Conservation (phyloP, 805 yeast species). For the Torulaspora delbrueckii region DNA sequence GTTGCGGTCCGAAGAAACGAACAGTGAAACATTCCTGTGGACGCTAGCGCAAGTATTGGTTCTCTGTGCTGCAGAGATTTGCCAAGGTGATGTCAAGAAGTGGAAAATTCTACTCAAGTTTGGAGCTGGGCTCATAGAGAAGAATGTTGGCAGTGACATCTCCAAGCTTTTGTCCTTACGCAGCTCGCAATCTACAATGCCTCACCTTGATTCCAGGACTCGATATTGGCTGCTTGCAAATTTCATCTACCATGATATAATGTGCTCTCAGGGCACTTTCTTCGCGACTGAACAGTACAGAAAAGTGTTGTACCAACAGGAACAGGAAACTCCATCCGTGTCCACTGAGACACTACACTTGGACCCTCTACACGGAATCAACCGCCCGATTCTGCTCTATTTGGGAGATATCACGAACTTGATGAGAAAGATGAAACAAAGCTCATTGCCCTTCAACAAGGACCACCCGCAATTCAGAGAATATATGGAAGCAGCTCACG, state of each 20-base stretch:
- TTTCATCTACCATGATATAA: slow-evolving; percentile 75
- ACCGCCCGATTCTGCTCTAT: slow-evolving; percentile 59
- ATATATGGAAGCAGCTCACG: slow-evolving; percentile 18
- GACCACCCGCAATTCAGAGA: slow-evolving; percentile 15
- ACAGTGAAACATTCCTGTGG: slow-evolving; percentile 12
- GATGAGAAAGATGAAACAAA: slow-evolving; percentile 47
- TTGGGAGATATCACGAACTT: slow-evolving; percentile 65
- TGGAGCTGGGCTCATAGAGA: slow-evolving; percentile 58
- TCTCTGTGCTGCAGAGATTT: slow-evolving; percentile 74
- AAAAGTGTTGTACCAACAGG: slow-evolving; percentile 38
- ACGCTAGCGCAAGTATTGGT: slow-evolving; percentile 59
- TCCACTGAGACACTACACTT: slow-evolving; percentile 39
- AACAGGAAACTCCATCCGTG: neutral
- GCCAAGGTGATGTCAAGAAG: slow-evolving; percentile 72
- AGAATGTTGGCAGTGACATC: slow-evolving; percentile 54
- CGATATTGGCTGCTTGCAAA: slow-evolving; percentile 69
- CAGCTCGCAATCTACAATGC: slow-evolving; percentile 39
- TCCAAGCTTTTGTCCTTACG: slow-evolving; percentile 41
- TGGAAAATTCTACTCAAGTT: slow-evolving; percentile 65
- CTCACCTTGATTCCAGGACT: slow-evolving; percentile 15
- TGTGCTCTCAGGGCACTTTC: slow-evolving; percentile 62
- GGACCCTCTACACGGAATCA: slow-evolving; percentile 70
- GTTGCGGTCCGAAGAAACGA: slow-evolving; percentile 10
- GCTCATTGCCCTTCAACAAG: slow-evolving; percentile 22
- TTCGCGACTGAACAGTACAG: slow-evolving; percentile 61